These are phyloP conservation scores for Rachicladosporium sp. DNA, from an alignment of 2,329 filamentous ascomycete species.

Conservation along the genomic window DNA sequence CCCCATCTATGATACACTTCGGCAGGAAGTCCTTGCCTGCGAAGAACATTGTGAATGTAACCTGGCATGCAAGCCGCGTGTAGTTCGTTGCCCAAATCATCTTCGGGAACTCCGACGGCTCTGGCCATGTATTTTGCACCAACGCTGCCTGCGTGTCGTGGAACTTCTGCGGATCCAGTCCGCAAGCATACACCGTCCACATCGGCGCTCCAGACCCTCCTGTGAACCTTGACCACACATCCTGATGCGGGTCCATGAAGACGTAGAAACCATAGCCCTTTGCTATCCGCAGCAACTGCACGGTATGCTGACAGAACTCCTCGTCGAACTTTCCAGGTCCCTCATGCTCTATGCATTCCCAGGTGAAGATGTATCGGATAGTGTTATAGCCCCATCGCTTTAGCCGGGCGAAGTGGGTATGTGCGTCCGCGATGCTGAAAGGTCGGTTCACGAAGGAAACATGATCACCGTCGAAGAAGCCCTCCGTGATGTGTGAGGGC, in stretches of 20 bases:
- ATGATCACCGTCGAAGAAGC: constrained; percentile 86
- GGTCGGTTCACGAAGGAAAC: constrained; percentile 82
- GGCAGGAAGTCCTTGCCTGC: constrained; percentile 84
- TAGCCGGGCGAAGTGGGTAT: constrained; percentile 72
- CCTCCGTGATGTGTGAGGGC: constrained; percentile 63
- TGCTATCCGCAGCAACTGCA: constrained; percentile 68
- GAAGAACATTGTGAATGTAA: constrained; percentile 92
- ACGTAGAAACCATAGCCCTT: constrained; percentile 89
- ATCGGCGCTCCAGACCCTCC: constrained; percentile 92
- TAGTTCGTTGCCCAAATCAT: constrained; percentile 99
- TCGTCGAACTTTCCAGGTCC: constrained; percentile 91
- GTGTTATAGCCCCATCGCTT: constrained; percentile 91
- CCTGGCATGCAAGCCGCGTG: constrained; percentile 69
- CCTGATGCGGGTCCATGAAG: constrained; percentile 98
- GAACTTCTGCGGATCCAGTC: constrained; percentile 77
- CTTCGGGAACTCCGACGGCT: constrained; percentile 79
- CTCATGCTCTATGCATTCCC: constrained; percentile 93
- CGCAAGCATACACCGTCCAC: constrained; percentile 94
- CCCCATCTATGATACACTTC: constrained; percentile 85
- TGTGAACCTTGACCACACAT: constrained; percentile 93
- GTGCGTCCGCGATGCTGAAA: constrained; percentile 71
- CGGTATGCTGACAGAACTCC: constrained; percentile 82
- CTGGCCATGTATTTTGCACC: constrained; percentile 85
- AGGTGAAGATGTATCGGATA: constrained; percentile 92
- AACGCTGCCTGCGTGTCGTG: constrained; percentile 78